A percentile compares a stretch with the other conserved stretches of the same genome.
Evolutionary conservation across 192 early-diverging fungal genomes (phyloP).

Genomic region (Entrophospora sp.): DNA sequence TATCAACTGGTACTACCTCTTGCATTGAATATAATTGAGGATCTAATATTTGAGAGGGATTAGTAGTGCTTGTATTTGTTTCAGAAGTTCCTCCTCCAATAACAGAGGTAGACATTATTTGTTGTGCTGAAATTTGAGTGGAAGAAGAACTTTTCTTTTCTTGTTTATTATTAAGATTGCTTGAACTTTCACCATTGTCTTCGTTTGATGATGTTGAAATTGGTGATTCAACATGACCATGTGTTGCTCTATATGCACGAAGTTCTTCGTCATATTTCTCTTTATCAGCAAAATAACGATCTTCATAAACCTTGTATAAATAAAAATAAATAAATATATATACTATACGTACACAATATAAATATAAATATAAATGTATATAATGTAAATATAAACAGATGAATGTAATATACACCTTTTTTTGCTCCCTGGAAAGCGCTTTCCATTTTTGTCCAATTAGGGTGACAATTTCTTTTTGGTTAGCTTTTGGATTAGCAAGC

Average conservation of each 20-base stretch:
- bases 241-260: constrained; percentile 15
- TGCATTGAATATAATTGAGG: too few species aligned
- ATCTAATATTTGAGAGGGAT: too few species aligned
- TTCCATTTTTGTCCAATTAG: constrained; percentile 19
- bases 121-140: neutral
- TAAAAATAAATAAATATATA: neutral
- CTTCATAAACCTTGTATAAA: constrained; percentile 16
- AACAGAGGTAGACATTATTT: too few species aligned
- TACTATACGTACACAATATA: neutral
- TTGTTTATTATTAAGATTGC: too few species aligned
- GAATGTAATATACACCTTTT: constrained; percentile 12
- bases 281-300: constrained; percentile 18
- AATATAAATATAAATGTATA: neutral
- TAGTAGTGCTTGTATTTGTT: too few species aligned
- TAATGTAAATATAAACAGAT: neutral
- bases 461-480: constrained; percentile 20
- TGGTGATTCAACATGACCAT: constrained; percentile 13
- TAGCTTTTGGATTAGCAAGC: constrained; percentile 68
- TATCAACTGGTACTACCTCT: too few species aligned
- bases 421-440: constrained; percentile 10
- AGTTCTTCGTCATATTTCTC: constrained; percentile 23
- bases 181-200: constrained; percentile 12
- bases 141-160: too few species aligned
- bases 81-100: too few species aligned
- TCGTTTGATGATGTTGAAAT: constrained; percentile 16